Percentiles rank a stretch among this genome's conserved stretches.
These are phyloP conservation scores for Nyctanthes arbortristis DNA, from an alignment of 257 asterid species.

Conservation along the genomic window DNA sequence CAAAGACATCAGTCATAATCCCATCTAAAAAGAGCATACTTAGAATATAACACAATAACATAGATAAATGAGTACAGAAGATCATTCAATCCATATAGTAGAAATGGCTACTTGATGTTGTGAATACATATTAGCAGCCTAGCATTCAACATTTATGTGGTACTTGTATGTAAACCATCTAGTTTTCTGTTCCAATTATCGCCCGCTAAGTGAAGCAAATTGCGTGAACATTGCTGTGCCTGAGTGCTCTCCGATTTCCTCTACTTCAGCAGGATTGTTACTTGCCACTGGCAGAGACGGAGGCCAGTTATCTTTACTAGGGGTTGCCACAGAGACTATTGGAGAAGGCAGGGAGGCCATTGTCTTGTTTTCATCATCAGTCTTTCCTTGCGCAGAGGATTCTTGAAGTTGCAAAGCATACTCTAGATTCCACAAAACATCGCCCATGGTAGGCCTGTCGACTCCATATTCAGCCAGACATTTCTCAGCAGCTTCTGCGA, in stretches of 20 bases:
- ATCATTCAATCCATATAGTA: not conserved
- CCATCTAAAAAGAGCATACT: not conserved
- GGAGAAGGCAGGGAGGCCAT: constrained; percentile 18
- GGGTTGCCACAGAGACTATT: not conserved
- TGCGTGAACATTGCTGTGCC: constrained; percentile 83
- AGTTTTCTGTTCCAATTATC: constrained; percentile 30
- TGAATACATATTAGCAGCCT: not conserved
- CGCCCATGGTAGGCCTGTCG: constrained; percentile 96
- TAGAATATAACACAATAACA: not conserved
- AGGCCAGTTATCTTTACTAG: constrained; percentile 27
- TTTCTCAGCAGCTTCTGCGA: constrained; percentile 86
- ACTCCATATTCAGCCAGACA: constrained; percentile 88
- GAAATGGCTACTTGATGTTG: not conserved
- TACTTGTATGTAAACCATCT: not conserved
- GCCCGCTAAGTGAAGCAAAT: constrained; percentile 66
- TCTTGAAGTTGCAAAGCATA: constrained; percentile 86
- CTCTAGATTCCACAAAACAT: constrained; percentile 87
- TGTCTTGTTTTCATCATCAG: constrained; percentile 37
- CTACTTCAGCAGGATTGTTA: constrained; percentile 37
- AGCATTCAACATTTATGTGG: not conserved
- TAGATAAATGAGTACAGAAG: not conserved
- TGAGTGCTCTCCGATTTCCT: constrained; percentile 66
- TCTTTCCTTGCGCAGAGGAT: constrained; percentile 41
- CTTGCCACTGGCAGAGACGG: constrained; percentile 26
- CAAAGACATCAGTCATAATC: not conserved